Conservation (phyloP, 2,329 filamentous ascomycete species). For the Xylaria sp. region DNA sequence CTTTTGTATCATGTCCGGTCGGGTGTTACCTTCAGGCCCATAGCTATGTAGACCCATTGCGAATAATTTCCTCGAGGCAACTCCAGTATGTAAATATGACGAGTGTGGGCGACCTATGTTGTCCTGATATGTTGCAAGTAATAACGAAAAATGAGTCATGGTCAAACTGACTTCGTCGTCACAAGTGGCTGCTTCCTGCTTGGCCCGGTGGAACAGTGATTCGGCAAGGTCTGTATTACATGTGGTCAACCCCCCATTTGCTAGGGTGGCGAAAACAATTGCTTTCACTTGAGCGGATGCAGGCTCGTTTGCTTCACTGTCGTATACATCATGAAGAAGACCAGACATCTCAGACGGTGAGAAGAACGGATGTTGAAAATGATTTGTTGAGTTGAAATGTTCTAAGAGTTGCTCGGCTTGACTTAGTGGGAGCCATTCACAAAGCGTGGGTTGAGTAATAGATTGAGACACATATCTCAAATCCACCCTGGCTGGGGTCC, state of each 20-base stretch:
- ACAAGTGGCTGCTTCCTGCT: conserved; percentile 21
- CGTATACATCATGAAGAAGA: conserved; percentile 22
- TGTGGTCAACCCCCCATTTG: conserved; percentile 23
- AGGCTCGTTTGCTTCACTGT: background rate
- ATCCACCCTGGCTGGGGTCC: conserved; percentile 27
- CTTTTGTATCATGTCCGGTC: conserved; percentile 25
- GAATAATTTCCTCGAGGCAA: conserved; percentile 25
- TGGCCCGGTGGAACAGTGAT: conserved; percentile 23
- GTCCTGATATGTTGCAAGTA: conserved; percentile 29
- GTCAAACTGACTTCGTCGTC: conserved; percentile 28
- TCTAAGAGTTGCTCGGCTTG: conserved; percentile 20
- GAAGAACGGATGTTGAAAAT: conserved; percentile 26
- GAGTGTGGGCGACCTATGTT: conserved; percentile 29
- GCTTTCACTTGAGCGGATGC: conserved; percentile 17
- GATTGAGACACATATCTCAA: conserved; percentile 6
- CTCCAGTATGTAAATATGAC: conserved; percentile 28
- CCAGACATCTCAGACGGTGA: conserved; percentile 11
- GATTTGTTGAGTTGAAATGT: conserved; percentile 21
- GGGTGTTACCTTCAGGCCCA: conserved; percentile 3
- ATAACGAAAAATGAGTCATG: conserved; percentile 27
- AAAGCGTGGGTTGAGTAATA: background rate
- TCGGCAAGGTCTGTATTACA: conserved; percentile 25
- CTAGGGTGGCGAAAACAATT: conserved; percentile 15
- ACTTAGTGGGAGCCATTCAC: conserved; percentile 19
- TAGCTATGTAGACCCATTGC: conserved; percentile 28